phyloP scores from a whole-genome alignment of 2,329 filamentous ascomycete species.

The Curvularia hawaiiensis region DNA sequence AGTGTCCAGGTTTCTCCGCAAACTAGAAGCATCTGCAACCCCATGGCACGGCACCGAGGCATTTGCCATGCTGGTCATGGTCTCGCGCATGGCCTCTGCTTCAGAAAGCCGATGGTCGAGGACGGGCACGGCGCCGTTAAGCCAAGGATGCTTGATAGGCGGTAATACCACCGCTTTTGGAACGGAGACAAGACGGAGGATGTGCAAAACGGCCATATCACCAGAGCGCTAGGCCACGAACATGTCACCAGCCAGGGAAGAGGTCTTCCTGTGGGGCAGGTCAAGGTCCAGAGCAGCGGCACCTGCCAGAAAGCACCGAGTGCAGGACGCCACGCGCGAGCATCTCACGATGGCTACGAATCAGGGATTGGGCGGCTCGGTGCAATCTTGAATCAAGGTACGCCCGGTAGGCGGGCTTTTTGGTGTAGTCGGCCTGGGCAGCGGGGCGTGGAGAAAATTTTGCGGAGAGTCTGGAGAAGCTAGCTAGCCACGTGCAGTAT shows the following conservation, averaged over 20 bases:
- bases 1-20: conserved; percentile 35
- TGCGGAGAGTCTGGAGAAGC: conserved; percentile 25
- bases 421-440: conserved; percentile 9
- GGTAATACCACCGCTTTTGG: conserved; percentile 15
- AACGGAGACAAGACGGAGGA: conserved; percentile 7
- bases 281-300: conserved; percentile 23
- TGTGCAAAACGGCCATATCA: not conserved
- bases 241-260: conserved; percentile 3
- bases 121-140: conserved; percentile 20
- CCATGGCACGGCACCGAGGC: conserved; percentile 25
- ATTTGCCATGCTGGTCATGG: conserved; percentile 16
- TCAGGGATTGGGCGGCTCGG: conserved; percentile 11
- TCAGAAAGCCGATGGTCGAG: conserved; percentile 10
- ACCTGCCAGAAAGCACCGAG: conserved; percentile 18
- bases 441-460: conserved; percentile 20
- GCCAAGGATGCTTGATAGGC: conserved; percentile 31
- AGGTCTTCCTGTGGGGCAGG: conserved; percentile 19
- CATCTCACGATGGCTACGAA: conserved; percentile 9
- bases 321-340: conserved; percentile 7
- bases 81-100: conserved; percentile 22
- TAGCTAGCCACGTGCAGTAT: conserved; percentile 16
- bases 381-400: conserved; percentile 9
- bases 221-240: conserved; percentile 3
- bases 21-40: conserved; percentile 8
- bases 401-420: conserved; percentile 3